phyloP scores from a whole-genome alignment of 768 basidiomycete genomes.

The Mycena galericulata region DNA sequence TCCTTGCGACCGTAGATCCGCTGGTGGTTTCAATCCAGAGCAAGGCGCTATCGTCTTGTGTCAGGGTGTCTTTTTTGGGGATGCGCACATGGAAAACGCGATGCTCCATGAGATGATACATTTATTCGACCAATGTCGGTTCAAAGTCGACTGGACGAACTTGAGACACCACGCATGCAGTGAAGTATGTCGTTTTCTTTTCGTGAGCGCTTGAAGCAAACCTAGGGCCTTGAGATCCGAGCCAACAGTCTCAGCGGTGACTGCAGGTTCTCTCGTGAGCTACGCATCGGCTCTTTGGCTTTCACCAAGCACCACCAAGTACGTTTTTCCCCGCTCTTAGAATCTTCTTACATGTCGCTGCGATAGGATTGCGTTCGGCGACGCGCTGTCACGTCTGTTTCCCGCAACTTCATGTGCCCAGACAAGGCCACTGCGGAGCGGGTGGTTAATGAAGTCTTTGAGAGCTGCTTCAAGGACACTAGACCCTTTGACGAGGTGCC shows the following conservation, averaged over 20 bases:
- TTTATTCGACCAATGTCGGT: slow-evolving; percentile 95
- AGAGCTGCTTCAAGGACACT: slow-evolving; percentile 95
- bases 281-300: slow-evolving; percentile 77
- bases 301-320: slow-evolving; percentile 98
- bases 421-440: slow-evolving; percentile 82
- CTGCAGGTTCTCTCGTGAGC: slow-evolving; percentile 87
- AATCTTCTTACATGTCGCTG: slow-evolving; percentile 27
- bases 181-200: slow-evolving; percentile 72
- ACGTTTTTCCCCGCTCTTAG: slow-evolving; percentile 32
- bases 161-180: slow-evolving; percentile 96
- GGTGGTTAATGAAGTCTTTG: slow-evolving; percentile 97
- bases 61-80: slow-evolving; percentile 83
- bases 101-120: slow-evolving; percentile 94
- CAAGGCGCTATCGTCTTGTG: slow-evolving; percentile 87
- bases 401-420: slow-evolving; percentile 83
- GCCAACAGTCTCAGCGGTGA: slow-evolving; percentile 96
- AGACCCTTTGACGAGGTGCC: slow-evolving; percentile 96
- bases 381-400: slow-evolving; percentile 85
- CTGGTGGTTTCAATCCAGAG: slow-evolving; percentile 87
- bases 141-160: slow-evolving; percentile 93
- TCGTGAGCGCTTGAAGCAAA: slow-evolving; percentile 3
- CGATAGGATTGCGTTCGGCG: slow-evolving; percentile 89
- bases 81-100: slow-evolving; percentile 93
- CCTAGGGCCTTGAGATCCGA: slow-evolving; percentile 74
- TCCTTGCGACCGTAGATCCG: slow-evolving; percentile 78